Evolutionary conservation across 1,284 basidiomycete genomes (phyloP).

Genomic region (Apiotrichum akiyoshidainum): DNA sequence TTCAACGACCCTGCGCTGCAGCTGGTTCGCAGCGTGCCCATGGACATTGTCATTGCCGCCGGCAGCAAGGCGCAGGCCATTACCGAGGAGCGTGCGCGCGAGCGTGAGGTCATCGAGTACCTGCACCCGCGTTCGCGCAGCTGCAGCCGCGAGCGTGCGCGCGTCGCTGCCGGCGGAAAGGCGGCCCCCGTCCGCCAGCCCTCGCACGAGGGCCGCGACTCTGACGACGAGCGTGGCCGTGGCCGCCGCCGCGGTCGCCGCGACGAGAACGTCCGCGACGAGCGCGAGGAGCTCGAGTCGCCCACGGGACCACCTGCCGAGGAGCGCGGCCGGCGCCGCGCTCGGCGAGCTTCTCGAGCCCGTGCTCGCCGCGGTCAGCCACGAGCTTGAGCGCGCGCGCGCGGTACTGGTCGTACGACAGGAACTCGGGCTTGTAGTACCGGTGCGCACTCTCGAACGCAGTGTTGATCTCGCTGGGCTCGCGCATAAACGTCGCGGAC

Average conservation of each 20-base stretch:
- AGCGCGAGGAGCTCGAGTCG: slow-evolving; percentile 1
- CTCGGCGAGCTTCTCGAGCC: slow-evolving; percentile 18
- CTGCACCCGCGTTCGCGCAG: slow-evolving; percentile 13
- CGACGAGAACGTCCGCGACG: background rate
- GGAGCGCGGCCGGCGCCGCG: slow-evolving; percentile 6
- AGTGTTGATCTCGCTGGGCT: slow-evolving; percentile 26
- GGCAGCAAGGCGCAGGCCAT: slow-evolving; percentile 20
- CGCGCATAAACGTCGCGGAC: slow-evolving; percentile 41
- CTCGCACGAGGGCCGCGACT: slow-evolving; percentile 21
- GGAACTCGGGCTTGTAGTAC: slow-evolving; percentile 19
- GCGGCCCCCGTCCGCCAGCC: slow-evolving; percentile 4
- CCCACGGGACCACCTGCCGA: slow-evolving; percentile 10
- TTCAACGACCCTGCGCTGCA: slow-evolving; percentile 21
- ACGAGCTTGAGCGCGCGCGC: slow-evolving; percentile 4
- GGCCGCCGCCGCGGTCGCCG: background rate
- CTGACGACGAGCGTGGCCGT: slow-evolving; percentile 18
- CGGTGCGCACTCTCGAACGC: slow-evolving; percentile 40
- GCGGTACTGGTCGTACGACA: slow-evolving; percentile 16
- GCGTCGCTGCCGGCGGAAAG: background rate
- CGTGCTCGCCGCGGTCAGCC: slow-evolving; percentile 9
- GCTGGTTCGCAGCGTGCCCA: slow-evolving; percentile 42
- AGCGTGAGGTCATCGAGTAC: slow-evolving; percentile 24
- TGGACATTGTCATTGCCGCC: slow-evolving; percentile 41
- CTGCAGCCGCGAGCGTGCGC: slow-evolving; percentile 4
- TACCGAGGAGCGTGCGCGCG: slow-evolving; percentile 24